Percentiles rank a stretch among this genome's conserved stretches.
Conservation (phyloP, 2,329 filamentous ascomycete species). For the Cucurbitaria berberidis region DNA sequence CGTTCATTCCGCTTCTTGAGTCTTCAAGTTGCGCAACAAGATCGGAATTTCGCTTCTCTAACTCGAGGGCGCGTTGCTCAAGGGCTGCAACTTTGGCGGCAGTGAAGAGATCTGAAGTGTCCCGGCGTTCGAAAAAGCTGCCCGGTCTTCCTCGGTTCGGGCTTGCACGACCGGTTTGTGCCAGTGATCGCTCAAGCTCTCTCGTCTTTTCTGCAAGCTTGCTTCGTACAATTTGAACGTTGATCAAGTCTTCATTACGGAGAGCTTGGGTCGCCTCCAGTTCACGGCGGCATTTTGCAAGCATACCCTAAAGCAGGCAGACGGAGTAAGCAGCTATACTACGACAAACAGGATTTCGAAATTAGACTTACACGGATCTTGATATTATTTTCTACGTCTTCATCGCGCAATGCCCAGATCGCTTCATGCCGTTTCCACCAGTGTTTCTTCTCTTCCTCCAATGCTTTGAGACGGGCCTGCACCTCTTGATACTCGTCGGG, state of each 20-base stretch:
- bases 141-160: conserved; percentile 36
- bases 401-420: conserved; percentile 51
- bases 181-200: conserved; percentile 39
- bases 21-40: conserved; percentile 39
- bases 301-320: conserved; percentile 26
- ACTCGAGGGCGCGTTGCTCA: conserved; percentile 52
- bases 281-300: conserved; percentile 49
- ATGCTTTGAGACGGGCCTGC: conserved; percentile 35
- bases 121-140: conserved; percentile 43
- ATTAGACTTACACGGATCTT: conserved; percentile 43
- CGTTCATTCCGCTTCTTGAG: conserved; percentile 33
- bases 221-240: conserved; percentile 48
- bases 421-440: conserved; percentile 49
- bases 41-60: conserved; percentile 50
- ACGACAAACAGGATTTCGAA: no score
- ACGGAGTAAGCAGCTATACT: conserved; percentile 3
- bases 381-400: conserved; percentile 53
- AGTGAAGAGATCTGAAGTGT: conserved; percentile 50
- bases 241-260: conserved; percentile 51
- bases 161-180: conserved; percentile 29
- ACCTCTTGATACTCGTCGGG: conserved; percentile 47
- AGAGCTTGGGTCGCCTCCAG: conserved; percentile 49
- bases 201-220: conserved; percentile 52
- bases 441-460: conserved; percentile 48
- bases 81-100: conserved; percentile 51